A percentile compares a stretch with the other conserved stretches of the same genome.
phyloP scores from a whole-genome alignment of 805 yeast species.

The Wickerhamomyces tratensis region DNA sequence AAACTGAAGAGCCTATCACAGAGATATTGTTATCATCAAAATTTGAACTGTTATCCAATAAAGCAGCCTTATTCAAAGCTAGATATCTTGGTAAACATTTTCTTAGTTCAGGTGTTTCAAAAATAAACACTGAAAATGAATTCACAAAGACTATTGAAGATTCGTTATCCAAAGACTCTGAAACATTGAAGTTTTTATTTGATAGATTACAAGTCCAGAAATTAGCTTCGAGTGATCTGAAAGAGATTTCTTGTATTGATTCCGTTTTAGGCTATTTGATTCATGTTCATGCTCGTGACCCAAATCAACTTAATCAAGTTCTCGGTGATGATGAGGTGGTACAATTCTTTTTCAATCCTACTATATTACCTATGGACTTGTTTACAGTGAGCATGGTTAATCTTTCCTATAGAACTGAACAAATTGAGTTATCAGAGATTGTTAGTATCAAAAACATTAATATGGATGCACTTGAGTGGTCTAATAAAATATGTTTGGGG shows the following conservation, averaged over 20 bases:
- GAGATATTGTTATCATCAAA: neutral
- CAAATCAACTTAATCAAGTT: slow-evolving; percentile 3
- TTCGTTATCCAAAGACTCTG: slow-evolving; percentile 12
- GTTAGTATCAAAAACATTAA: neutral
- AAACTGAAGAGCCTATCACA: neutral
- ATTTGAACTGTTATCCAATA: neutral
- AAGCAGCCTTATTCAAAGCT: neutral
- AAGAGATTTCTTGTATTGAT: slow-evolving; percentile 24
- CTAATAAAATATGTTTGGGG: slow-evolving; percentile 3
- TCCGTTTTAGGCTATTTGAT: slow-evolving; percentile 30
- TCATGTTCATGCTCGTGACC: slow-evolving; percentile 14
- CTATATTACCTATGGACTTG: slow-evolving; percentile 6
- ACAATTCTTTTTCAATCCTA: neutral
- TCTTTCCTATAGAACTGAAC: neutral
- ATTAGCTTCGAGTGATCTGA: slow-evolving; percentile 6
- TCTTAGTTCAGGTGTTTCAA: neutral
- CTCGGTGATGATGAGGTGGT: slow-evolving; percentile 7
- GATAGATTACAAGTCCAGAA: slow-evolving; percentile 14
- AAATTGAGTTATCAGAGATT: neutral
- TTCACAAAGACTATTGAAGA: slow-evolving; percentile 3
- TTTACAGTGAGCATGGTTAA: slow-evolving; percentile 8
- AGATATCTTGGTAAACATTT: slow-evolving; percentile 1
- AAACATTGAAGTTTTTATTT: slow-evolving; percentile 20
- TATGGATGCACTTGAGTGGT: slow-evolving; percentile 5
- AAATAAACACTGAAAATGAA: slow-evolving; percentile 1